Conservation (phyloP, 345 rosid genomes). For the Durio zibethinus region DNA sequence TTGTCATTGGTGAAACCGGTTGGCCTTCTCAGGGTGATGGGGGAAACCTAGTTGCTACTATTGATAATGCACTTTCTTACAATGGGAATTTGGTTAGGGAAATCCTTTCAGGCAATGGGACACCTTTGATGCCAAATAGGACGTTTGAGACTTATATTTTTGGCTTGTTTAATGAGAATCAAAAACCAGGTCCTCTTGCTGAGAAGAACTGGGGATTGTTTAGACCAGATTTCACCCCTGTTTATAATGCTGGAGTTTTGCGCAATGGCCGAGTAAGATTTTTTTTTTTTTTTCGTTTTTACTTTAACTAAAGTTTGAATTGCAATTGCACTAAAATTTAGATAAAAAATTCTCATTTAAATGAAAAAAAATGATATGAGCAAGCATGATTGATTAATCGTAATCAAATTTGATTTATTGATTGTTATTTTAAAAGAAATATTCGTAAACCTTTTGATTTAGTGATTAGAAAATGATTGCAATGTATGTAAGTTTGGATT, state of each 20-base stretch:
- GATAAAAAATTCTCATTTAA: too few relatives aligned
- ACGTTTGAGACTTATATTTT: conserved; percentile 66
- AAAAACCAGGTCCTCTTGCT: conserved; percentile 60
- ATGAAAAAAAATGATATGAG: too few relatives aligned
- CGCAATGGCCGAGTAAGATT: conserved; percentile 34
- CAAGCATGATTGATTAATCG: too few relatives aligned
- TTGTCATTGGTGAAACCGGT: conserved; percentile 74
- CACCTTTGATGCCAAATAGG: conserved; percentile 78
- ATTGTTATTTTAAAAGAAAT: too few relatives aligned
- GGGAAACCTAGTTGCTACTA: conserved; percentile 21
- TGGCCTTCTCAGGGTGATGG: conserved; percentile 63
- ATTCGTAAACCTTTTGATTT: too few relatives aligned
- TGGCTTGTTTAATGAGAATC: conserved; percentile 72
- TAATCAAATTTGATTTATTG: too few relatives aligned
- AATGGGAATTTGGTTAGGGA: conserved; percentile 48
- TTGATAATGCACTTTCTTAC: conserved; percentile 50
- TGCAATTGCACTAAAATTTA: not conserved
- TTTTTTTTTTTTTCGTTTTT: not conserved
- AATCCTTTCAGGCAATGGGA: conserved; percentile 48
- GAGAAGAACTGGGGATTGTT: conserved; percentile 85
- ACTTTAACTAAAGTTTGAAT: too few relatives aligned
- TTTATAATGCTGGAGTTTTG: conserved; percentile 57
- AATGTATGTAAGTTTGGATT: too few relatives aligned
- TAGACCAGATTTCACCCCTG: conserved; percentile 62
- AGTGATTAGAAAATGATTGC: too few relatives aligned